These are phyloP conservation scores for Flaveria brownii DNA, from an alignment of 129 eudicot species.

Conservation along the genomic window DNA sequence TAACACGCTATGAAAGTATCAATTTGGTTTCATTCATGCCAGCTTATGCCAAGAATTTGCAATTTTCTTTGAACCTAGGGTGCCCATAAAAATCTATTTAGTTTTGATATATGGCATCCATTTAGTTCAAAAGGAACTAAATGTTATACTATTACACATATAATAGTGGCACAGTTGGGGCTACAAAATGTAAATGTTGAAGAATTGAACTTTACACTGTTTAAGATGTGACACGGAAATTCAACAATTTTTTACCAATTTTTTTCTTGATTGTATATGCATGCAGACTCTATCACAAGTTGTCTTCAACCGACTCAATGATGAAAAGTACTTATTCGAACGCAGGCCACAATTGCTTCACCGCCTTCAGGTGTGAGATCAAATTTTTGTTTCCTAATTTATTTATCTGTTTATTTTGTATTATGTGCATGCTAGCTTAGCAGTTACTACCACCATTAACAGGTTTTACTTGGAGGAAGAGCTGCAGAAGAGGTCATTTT, in stretches of 20 bases:
- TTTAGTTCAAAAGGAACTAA: not conserved
- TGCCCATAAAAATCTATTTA: not conserved
- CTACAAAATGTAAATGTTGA: not conserved
- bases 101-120: not conserved
- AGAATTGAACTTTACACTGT: not conserved
- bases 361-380: conserved; percentile 80
- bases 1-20: too few relatives aligned
- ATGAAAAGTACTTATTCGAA: conserved; percentile 77
- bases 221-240: not conserved
- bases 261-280: conserved; percentile 16
- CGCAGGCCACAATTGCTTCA: conserved; percentile 83
- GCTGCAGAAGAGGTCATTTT: conserved; percentile 93
- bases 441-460: not conserved
- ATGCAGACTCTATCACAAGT: conserved; percentile 85
- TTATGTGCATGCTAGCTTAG: not conserved
- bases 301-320: conserved; percentile 75
- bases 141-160: not conserved
- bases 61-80: not conserved
- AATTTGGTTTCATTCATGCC: too few relatives aligned
- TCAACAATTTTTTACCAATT: not conserved
- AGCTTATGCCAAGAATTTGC: not conserved
- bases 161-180: not conserved
- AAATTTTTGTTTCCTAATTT: not conserved
- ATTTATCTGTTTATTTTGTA: conserved; percentile 5
- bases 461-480: conserved; percentile 93